A percentile compares a stretch with the other conserved stretches of the same genome.
phyloP scores from a whole-genome alignment of 371 early-diverging fungal genomes.

The Apophysomyces sp. region DNA sequence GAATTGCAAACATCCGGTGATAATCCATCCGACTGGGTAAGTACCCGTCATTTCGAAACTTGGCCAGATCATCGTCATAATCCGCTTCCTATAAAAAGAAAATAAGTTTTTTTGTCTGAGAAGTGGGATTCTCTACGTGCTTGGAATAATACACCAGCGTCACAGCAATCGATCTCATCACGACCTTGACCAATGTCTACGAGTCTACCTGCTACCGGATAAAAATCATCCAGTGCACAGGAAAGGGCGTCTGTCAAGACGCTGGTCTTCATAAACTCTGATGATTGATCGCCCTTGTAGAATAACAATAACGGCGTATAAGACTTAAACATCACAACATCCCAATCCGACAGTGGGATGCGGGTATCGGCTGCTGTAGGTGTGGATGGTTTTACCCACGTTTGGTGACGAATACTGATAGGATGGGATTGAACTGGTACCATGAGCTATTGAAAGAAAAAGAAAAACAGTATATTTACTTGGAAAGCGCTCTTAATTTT shows the following conservation, averaged over 20 bases:
- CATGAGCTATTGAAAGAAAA: neutral
- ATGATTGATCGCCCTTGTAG: constrained; percentile 19
- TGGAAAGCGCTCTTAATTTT: neutral
- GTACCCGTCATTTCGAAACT: constrained; percentile 26
- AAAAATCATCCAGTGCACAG: constrained; percentile 23
- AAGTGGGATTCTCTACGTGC: constrained; percentile 12
- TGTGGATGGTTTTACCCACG: constrained; percentile 23
- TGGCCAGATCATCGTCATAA: constrained; percentile 20
- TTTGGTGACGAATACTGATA: constrained; percentile 4
- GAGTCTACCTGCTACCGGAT: constrained; percentile 37
- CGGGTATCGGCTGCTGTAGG: constrained; percentile 18
- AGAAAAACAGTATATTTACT: neutral
- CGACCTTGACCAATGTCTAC: constrained; percentile 37
- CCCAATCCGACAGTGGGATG: constrained; percentile 38
- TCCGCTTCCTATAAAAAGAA: constrained; percentile 26
- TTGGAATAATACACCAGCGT: constrained; percentile 35
- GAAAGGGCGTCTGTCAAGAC: constrained; percentile 18
- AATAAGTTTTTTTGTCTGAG: neutral
- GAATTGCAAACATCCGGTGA: constrained; percentile 42
- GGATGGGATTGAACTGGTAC: constrained; percentile 10
- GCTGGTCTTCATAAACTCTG: constrained; percentile 33
- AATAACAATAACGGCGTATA: constrained; percentile 39
- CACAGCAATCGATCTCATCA: constrained; percentile 33
- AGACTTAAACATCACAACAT: constrained; percentile 44
- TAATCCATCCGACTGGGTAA: constrained; percentile 39